phyloP scores from a whole-genome alignment of 805 yeast species.

The Deakozyma indianensis region DNA sequence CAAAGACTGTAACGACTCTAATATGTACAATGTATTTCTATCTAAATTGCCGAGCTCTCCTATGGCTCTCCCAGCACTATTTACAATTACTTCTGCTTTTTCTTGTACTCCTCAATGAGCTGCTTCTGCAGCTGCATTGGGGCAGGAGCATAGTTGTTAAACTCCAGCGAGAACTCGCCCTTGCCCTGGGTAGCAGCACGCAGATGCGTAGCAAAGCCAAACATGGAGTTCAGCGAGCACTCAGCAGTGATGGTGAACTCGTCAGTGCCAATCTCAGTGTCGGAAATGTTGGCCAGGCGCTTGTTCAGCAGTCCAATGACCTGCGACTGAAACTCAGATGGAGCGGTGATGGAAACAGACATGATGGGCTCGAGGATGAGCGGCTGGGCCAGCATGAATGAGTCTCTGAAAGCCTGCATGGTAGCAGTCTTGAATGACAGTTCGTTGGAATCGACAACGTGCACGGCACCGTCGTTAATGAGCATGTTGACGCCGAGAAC shows the following conservation, averaged over 20 bases:
- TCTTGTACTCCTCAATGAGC: conserved; percentile 69
- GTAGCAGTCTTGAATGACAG: conserved; percentile 91
- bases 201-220: conserved; percentile 88
- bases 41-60: background rate
- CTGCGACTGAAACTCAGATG: conserved; percentile 89
- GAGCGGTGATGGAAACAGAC: conserved; percentile 87
- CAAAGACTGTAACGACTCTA: no score
- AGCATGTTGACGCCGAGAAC: conserved; percentile 90
- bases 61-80: no score
- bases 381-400: conserved; percentile 72
- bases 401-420: conserved; percentile 79
- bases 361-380: conserved; percentile 92
- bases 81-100: conserved; percentile 28
- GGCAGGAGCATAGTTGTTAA: conserved; percentile 82
- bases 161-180: conserved; percentile 94
- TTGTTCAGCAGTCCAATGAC: conserved; percentile 88
- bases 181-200: conserved; percentile 98
- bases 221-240: conserved; percentile 91
- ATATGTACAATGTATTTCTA: no score
- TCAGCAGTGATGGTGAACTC: conserved; percentile 90
- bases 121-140: conserved; percentile 82
- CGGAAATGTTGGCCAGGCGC: conserved; percentile 80
- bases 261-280: conserved; percentile 86
- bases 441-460: conserved; percentile 94
- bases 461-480: conserved; percentile 93